These are phyloP conservation scores for Podosphaera fusca DNA, from an alignment of 2,329 filamentous ascomycete genomes.

Conservation along the genomic window DNA sequence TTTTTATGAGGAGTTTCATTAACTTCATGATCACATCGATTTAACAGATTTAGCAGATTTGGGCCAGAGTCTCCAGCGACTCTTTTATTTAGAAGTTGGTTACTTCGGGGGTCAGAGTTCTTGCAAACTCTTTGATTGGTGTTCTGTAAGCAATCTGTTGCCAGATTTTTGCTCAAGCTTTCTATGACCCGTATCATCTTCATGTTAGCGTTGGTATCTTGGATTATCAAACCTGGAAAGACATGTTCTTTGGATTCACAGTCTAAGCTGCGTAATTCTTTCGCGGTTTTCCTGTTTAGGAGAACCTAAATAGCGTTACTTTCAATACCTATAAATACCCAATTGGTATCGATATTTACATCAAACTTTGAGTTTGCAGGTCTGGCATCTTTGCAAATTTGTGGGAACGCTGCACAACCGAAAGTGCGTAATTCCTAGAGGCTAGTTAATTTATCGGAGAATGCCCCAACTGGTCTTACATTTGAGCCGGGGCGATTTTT, in stretches of 20 bases:
- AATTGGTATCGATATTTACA: background rate
- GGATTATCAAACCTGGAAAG: no score
- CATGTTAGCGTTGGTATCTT: no score
- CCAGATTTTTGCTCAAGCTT: no score
- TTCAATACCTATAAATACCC: background rate
- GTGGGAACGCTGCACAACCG: background rate
- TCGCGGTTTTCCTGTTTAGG: background rate
- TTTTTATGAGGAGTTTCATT: background rate
- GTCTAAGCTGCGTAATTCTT: background rate
- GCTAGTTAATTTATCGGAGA: background rate
- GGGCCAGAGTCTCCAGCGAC: background rate
- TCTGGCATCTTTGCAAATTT: background rate
- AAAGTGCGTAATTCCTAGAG: background rate
- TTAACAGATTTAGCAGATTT: background rate
- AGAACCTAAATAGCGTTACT: background rate
- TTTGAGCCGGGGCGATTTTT: background rate
- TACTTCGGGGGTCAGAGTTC: background rate
- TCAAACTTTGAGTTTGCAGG: background rate
- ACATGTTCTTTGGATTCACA: background rate
- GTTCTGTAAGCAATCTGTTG: background rate
- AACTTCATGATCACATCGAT: no score
- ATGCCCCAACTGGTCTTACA: background rate
- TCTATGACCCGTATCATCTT: no score
- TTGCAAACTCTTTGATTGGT: background rate
- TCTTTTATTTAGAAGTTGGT: background rate